A percentile compares a stretch with the other conserved stretches of the same genome.
These are phyloP conservation scores for Naganishia kalamii DNA, from an alignment of 768 basidiomycete species.

Conservation along the genomic window DNA sequence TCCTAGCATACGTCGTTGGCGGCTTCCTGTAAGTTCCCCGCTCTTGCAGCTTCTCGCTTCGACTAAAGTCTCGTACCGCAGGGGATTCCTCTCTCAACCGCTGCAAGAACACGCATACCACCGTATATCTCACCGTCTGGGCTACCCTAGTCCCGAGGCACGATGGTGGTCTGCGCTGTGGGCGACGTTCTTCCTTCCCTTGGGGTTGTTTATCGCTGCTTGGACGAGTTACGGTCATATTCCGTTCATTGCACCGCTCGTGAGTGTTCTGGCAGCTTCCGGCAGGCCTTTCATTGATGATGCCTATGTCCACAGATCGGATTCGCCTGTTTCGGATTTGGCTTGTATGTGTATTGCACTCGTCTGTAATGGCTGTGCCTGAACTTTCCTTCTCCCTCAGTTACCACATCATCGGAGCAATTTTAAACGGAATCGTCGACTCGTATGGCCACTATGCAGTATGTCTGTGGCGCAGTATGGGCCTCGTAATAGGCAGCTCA, in stretches of 20 bases:
- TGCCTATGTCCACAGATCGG: slow-evolving; percentile 21
- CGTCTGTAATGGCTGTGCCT: background rate
- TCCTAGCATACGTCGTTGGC: slow-evolving; percentile 33
- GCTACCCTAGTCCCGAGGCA: slow-evolving; percentile 31
- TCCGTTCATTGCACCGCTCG: slow-evolving; percentile 31
- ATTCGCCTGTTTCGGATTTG: slow-evolving; percentile 34
- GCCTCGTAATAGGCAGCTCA: background rate
- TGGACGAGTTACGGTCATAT: slow-evolving; percentile 31
- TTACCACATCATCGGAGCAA: slow-evolving; percentile 31
- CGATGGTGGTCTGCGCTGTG: slow-evolving; percentile 35
- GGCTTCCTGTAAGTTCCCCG: slow-evolving; percentile 23
- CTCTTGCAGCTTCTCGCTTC: background rate
- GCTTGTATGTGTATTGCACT: slow-evolving; percentile 27
- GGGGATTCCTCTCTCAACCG: slow-evolving; percentile 31
- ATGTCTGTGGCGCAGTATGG: background rate
- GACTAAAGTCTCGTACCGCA: background rate
- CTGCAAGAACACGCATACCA: slow-evolving; percentile 32
- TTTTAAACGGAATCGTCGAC: slow-evolving; percentile 35
- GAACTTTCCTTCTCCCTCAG: slow-evolving; percentile 7
- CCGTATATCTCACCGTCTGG: slow-evolving; percentile 11
- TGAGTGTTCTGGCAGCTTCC: background rate
- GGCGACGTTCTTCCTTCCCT: slow-evolving; percentile 32
- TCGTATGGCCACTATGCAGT: slow-evolving; percentile 35
- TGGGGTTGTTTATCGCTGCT: slow-evolving; percentile 34
- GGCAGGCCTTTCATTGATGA: too few species aligned